Percentiles rank a stretch among this genome's conserved stretches.
phyloP scores from a whole-genome alignment of 208 protist species.

The Leishmania braziliensis region DNA sequence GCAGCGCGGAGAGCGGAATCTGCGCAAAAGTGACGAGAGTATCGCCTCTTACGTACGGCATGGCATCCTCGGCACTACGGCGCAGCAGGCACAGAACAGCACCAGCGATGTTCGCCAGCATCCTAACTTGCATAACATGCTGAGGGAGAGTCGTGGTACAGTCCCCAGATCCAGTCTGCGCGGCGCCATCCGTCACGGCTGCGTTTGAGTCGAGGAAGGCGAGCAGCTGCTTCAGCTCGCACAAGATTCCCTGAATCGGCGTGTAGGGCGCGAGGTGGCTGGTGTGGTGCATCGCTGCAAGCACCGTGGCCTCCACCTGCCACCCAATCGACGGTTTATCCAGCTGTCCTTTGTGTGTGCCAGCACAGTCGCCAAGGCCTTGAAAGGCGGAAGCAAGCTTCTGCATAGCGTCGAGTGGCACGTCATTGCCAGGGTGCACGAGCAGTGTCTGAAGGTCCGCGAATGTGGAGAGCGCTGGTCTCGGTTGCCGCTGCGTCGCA shows the following conservation, averaged over 20 bases:
- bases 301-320: constrained; percentile 21
- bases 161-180: constrained; percentile 26
- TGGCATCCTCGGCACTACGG: constrained; percentile 32
- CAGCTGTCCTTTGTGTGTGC: constrained; percentile 3
- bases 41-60: constrained; percentile 44
- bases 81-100: constrained; percentile 39
- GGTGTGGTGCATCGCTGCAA: constrained; percentile 14
- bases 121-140: constrained; percentile 38
- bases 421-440: background rate
- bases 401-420: constrained; percentile 17
- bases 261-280: constrained; percentile 16
- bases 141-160: constrained; percentile 32
- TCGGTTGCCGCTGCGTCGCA: background rate
- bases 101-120: constrained; percentile 41
- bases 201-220: constrained; percentile 30
- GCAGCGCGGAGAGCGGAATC: constrained; percentile 28
- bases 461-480: background rate
- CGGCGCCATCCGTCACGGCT: constrained; percentile 27
- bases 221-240: constrained; percentile 26
- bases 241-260: constrained; percentile 38
- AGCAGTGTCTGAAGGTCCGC: background rate
- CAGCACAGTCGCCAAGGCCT: constrained; percentile 8
- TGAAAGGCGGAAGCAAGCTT: constrained; percentile 27
- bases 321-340: constrained; percentile 10
- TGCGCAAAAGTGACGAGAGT: constrained; percentile 37